These are phyloP conservation scores for Haplographium delicatum DNA, from an alignment of 495 filamentous ascomycete genomes.

Conservation along the genomic window DNA sequence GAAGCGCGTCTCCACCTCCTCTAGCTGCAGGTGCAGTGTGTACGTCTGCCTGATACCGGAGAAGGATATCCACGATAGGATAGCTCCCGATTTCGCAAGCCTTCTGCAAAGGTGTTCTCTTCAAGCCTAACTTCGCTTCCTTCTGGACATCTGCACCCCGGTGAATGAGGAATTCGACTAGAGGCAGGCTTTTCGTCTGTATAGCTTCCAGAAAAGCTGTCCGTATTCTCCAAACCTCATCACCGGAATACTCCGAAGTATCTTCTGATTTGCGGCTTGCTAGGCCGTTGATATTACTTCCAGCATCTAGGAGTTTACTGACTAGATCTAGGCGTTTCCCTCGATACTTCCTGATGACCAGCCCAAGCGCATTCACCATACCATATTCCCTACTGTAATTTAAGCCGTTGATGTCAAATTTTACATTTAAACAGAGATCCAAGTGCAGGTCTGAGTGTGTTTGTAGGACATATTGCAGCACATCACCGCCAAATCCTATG, in stretches of 20 bases:
- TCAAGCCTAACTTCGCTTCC: constrained; percentile 11
- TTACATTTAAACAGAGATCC: neutral
- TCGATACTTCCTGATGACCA: neutral
- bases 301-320: neutral
- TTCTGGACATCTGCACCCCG: constrained; percentile 11
- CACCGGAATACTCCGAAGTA: too few species aligned
- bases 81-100: constrained; percentile 14
- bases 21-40: constrained; percentile 3
- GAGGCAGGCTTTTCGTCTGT: neutral
- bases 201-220: neutral
- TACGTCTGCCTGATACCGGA: neutral
- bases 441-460: neutral
- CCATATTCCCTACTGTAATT: neutral
- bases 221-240: neutral
- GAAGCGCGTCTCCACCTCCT: constrained; percentile 28
- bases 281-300: neutral
- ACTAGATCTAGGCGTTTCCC: neutral
- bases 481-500: constrained; percentile 3
- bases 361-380: constrained; percentile 1
- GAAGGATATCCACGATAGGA: constrained; percentile 8
- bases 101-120: constrained; percentile 14
- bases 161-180: constrained; percentile 8
- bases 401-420: constrained; percentile 4
- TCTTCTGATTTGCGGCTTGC: neutral
- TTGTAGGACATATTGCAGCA: neutral